phyloP scores from a whole-genome alignment of 2,329 filamentous ascomycete genomes.

The Mollisiaceae sp. region DNA sequence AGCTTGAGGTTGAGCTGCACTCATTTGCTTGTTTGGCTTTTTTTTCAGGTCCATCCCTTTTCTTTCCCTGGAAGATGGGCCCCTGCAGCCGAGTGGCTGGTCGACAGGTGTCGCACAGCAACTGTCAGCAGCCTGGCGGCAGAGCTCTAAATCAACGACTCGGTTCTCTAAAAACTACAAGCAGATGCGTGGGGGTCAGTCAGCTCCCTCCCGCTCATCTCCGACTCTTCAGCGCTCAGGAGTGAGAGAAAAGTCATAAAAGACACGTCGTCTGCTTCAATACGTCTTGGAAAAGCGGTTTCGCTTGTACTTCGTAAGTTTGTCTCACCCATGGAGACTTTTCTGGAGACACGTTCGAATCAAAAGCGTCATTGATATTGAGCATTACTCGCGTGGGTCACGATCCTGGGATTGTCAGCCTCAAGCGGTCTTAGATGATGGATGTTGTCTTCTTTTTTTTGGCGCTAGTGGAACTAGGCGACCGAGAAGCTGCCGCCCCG shows the following conservation, averaged over 20 bases:
- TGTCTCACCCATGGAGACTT: background rate
- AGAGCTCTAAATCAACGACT: too few relatives aligned
- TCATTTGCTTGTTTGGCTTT: conserved; percentile 22
- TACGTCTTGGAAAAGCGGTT: too few relatives aligned
- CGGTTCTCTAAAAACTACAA: background rate
- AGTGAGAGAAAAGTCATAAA: conserved; percentile 3
- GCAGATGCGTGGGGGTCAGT: conserved; percentile 1
- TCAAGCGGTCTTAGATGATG: conserved; percentile 3
- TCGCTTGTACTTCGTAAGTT: background rate
- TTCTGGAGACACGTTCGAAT: background rate
- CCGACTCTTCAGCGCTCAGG: background rate
- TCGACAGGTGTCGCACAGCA: background rate
- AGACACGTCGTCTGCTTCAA: too few relatives aligned
- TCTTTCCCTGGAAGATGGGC: background rate
- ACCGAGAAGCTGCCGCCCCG: conserved; percentile 11
- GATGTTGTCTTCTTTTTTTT: background rate
- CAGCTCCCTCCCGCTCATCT: background rate
- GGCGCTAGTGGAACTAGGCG: conserved; percentile 7
- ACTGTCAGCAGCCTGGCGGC: background rate
- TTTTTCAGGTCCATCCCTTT: background rate
- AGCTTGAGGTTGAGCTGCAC: conserved; percentile 12
- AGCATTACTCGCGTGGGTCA: too few relatives aligned
- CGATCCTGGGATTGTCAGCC: conserved; percentile 17
- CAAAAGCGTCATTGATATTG: background rate
- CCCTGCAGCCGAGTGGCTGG: background rate